Evolutionary conservation across 1,284 basidiomycete species (phyloP).

Genomic region (Trichosporon sp.): DNA sequence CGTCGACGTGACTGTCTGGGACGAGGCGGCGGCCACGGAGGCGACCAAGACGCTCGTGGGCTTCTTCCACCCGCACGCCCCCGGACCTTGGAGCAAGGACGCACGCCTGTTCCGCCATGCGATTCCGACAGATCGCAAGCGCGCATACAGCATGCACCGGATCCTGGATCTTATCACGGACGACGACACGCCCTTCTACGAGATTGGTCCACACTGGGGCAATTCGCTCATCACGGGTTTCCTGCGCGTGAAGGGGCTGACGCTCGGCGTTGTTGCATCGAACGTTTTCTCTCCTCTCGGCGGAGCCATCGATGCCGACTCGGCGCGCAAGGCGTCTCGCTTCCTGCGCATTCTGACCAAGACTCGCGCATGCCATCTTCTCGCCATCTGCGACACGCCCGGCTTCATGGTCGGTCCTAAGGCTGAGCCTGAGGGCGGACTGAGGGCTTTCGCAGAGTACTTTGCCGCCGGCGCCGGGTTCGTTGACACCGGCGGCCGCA

Average conservation of each 20-base stretch:
- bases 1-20: conserved; percentile 31
- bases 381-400: conserved; percentile 33
- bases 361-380: conserved; percentile 27
- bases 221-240: conserved; percentile 32
- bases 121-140: conserved; percentile 31
- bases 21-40: conserved; percentile 31
- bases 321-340: conserved; percentile 29
- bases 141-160: conserved; percentile 32
- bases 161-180: conserved; percentile 30
- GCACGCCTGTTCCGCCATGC: conserved; percentile 31
- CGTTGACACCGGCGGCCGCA: conserved; percentile 29
- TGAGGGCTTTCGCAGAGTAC: conserved; percentile 31
- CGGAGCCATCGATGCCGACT: conserved; percentile 30
- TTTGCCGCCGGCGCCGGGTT: conserved; percentile 30
- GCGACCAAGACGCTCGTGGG: conserved; percentile 30
- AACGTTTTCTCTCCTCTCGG: conserved; percentile 31
- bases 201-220: conserved; percentile 32
- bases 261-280: conserved; percentile 29
- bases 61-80: conserved; percentile 27
- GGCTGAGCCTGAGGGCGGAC: conserved; percentile 32
- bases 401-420: conserved; percentile 34
- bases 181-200: conserved; percentile 33
- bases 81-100: conserved; percentile 22
- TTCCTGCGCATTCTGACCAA: conserved; percentile 32
- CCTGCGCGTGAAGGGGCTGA: conserved; percentile 29